These are phyloP conservation scores for Neonectria magnoliae DNA, from an alignment of 2,329 filamentous ascomycete species.

Conservation along the genomic window DNA sequence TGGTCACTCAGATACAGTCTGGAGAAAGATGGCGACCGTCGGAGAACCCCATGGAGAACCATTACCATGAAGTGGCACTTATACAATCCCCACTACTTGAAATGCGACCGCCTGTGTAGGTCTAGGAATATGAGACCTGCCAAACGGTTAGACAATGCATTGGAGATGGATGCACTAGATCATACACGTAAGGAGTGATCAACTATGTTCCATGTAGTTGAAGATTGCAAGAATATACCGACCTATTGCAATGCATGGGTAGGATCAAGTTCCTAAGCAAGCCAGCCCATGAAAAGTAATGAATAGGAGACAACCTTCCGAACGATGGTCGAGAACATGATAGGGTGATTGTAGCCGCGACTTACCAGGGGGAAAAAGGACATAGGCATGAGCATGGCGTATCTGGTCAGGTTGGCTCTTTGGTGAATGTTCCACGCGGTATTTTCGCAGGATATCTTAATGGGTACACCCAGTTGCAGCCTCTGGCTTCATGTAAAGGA, in stretches of 20 bases:
- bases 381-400: background rate
- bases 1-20: background rate
- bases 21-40: background rate
- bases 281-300: background rate
- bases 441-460: background rate
- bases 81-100: background rate
- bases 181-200: too few relatives aligned
- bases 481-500: background rate
- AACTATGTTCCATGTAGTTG: too few relatives aligned
- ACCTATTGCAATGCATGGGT: background rate
- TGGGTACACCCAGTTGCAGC: background rate
- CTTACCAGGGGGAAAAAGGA: background rate
- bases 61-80: background rate
- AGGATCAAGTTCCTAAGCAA: background rate
- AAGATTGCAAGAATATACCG: background rate
- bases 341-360: background rate
- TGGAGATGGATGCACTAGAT: background rate
- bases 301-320: background rate
- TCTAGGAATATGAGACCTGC: background rate
- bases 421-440: background rate
- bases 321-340: background rate
- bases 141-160: background rate
- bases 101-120: background rate
- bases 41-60: background rate
- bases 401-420: background rate